Percentiles rank a stretch among this genome's conserved stretches.
These are phyloP conservation scores for Glaciozyma martinii DNA, from an alignment of 768 basidiomycete species.

Conservation along the genomic window DNA sequence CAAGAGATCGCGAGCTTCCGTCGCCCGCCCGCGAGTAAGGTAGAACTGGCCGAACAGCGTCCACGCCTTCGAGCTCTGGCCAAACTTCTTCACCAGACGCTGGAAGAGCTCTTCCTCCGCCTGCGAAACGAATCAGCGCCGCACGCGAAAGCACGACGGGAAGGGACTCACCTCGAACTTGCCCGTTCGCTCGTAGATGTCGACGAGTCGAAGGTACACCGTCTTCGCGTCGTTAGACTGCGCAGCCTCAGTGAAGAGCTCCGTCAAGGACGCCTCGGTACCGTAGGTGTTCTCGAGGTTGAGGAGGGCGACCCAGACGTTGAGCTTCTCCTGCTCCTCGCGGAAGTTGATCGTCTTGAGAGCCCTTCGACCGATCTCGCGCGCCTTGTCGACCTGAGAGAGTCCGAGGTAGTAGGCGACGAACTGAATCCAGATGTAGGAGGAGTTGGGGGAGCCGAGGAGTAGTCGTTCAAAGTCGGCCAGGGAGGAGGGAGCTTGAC, in stretches of 20 bases:
- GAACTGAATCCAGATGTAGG: constrained; percentile 96
- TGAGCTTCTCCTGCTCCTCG: constrained; percentile 90
- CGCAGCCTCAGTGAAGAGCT: constrained; percentile 80
- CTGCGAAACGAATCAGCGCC: constrained; percentile 43
- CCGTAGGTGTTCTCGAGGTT: constrained; percentile 93
- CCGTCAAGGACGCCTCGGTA: constrained; percentile 65
- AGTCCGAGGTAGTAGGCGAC: constrained; percentile 98
- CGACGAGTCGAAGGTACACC: constrained; percentile 70
- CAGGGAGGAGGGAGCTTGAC: constrained; percentile 75
- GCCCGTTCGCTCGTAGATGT: constrained; percentile 72
- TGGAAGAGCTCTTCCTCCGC: constrained; percentile 88
- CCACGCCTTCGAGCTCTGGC: constrained; percentile 89
- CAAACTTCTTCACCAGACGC: constrained; percentile 85
- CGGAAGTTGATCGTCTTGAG: constrained; percentile 82
- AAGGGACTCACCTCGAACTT: constrained; percentile 58
- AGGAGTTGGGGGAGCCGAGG: constrained; percentile 89
- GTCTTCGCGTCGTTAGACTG: constrained; percentile 88
- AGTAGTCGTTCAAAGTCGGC: constrained; percentile 90
- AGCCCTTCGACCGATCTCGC: constrained; percentile 74
- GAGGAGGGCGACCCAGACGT: constrained; percentile 92
- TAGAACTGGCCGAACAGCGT: constrained; percentile 76
- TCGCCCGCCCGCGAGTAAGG: constrained; percentile 59
- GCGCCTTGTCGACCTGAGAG: constrained; percentile 91
- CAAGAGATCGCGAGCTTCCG: constrained; percentile 74
- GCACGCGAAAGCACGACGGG: neutral